phyloP scores from a whole-genome alignment of 176 grass and related monocot genomes.

The Alloteropsis semialata region DNA sequence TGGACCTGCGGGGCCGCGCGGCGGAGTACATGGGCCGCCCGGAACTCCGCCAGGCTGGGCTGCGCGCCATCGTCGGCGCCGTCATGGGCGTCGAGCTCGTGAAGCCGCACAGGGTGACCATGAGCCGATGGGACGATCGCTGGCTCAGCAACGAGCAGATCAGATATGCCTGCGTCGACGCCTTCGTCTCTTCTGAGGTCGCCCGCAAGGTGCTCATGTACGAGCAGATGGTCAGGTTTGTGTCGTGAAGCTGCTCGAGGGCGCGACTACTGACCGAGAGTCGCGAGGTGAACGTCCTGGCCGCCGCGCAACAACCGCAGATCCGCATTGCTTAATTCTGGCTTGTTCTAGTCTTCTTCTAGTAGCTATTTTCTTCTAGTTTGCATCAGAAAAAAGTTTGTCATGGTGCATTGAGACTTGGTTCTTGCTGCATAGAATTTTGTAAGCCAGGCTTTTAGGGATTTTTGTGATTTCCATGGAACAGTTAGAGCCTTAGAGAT shows the following conservation, averaged over 20 bases:
- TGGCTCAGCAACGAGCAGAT: constrained; percentile 41
- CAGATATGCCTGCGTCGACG: constrained; percentile 46
- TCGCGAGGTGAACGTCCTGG: background rate
- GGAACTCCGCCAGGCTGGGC: constrained; percentile 41
- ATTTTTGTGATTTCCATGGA: background rate
- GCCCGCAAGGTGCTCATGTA: constrained; percentile 37
- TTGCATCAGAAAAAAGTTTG: background rate
- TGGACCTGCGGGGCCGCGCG: constrained; percentile 42
- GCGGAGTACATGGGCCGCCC: constrained; percentile 16
- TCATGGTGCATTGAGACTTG: background rate
- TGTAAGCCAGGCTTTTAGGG: background rate
- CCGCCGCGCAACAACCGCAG: background rate
- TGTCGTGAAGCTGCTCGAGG: background rate
- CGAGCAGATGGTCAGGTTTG: background rate
- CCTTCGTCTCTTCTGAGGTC: constrained; percentile 54
- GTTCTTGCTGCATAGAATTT: background rate
- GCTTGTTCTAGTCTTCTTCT: background rate
- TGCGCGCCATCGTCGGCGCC: constrained; percentile 24
- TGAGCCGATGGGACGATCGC: constrained; percentile 53
- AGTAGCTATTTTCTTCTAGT: background rate
- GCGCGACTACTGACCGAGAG: background rate
- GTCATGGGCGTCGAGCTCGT: constrained; percentile 34
- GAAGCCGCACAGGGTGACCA: constrained; percentile 39
- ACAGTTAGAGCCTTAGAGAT: too few relatives aligned
- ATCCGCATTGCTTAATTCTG: background rate